Evolutionary conservation across 768 basidiomycete genomes (phyloP).

Genomic region (Botryobasidium botryosum): DNA sequence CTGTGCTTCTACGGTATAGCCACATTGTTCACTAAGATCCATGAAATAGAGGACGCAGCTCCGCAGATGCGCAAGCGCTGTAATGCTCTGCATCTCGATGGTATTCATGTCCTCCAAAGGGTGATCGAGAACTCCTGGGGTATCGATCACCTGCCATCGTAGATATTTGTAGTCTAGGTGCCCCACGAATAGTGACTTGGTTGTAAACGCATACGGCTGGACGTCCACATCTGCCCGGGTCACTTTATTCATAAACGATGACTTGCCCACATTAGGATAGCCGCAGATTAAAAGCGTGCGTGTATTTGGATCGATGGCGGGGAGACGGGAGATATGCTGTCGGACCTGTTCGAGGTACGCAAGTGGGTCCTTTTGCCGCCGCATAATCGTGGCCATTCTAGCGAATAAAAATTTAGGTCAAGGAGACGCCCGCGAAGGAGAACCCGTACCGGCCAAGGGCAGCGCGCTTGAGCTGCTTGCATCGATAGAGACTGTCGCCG

Average conservation of each 20-base stretch:
- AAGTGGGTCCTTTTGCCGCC: slow-evolving; percentile 92
- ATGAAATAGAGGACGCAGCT: slow-evolving; percentile 94
- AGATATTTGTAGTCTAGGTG: slow-evolving; percentile 99
- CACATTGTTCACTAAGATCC: slow-evolving; percentile 97
- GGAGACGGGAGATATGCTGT: slow-evolving; percentile 96
- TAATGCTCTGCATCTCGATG: slow-evolving; percentile 99
- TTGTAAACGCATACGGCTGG: slow-evolving; percentile 98
- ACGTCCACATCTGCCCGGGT: slow-evolving; percentile 99
- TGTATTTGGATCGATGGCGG: slow-evolving; percentile 95
- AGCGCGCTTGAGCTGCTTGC: slow-evolving; percentile 95
- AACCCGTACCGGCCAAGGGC: slow-evolving; percentile 76
- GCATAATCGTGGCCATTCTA: slow-evolving; percentile 98
- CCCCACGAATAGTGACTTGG: slow-evolving; percentile 94
- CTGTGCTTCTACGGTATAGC: slow-evolving; percentile 92
- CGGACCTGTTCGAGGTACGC: slow-evolving; percentile 98
- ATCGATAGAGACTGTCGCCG: slow-evolving; percentile 92
- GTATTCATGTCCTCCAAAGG: slow-evolving; percentile 99
- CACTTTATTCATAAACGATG: slow-evolving; percentile 98
- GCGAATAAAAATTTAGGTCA: slow-evolving; percentile 1
- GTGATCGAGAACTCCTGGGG: slow-evolving; percentile 94
- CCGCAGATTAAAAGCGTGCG: slow-evolving; percentile 95
- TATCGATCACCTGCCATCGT: slow-evolving; percentile 99
- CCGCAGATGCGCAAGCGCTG: slow-evolving; percentile 90
- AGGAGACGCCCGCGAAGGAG: background rate
- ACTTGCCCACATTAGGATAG: slow-evolving; percentile 99